phyloP scores from a whole-genome alignment of 257 asterid genomes.

The Thymus quinquecostatus region DNA sequence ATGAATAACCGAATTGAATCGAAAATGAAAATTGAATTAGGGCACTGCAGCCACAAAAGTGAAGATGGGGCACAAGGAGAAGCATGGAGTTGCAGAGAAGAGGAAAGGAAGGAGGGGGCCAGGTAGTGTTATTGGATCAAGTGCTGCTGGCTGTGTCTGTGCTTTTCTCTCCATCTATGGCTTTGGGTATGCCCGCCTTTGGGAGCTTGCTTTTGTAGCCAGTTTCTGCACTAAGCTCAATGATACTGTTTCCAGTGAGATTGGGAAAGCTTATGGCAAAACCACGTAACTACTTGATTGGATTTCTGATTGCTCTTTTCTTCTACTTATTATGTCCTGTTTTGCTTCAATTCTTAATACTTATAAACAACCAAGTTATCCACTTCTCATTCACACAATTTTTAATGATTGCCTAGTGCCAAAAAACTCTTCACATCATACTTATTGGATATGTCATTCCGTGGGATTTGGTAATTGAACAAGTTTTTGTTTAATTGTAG shows the following conservation, averaged over 20 bases:
- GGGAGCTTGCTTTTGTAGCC: slow-evolving; percentile 93
- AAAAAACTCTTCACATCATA: background rate
- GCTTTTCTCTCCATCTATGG: slow-evolving; percentile 71
- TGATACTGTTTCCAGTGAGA: slow-evolving; percentile 97
- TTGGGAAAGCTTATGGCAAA: slow-evolving; percentile 93
- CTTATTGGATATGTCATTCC: background rate
- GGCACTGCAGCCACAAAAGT: slow-evolving; percentile 94
- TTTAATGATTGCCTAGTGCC: too few relatives aligned
- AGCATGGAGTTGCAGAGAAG: slow-evolving; percentile 96
- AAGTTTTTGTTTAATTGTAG: slow-evolving; percentile 38
- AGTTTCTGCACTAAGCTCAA: slow-evolving; percentile 95
- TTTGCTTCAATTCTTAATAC: too few relatives aligned
- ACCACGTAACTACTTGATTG: slow-evolving; percentile 62
- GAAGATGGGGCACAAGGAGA: slow-evolving; percentile 97
- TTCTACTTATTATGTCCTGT: too few relatives aligned
- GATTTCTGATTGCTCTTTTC: too few relatives aligned
- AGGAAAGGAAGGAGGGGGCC: slow-evolving; percentile 96
- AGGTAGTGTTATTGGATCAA: slow-evolving; percentile 93
- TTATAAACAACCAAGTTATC: too few relatives aligned
- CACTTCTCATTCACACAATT: too few relatives aligned
- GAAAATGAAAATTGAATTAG: slow-evolving; percentile 37
- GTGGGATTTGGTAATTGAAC: background rate
- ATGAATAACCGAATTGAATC: slow-evolving; percentile 11
- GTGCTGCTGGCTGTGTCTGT: slow-evolving; percentile 94
- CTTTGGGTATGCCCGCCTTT: slow-evolving; percentile 63